phyloP scores from a whole-genome alignment of 768 basidiomycete species.

The Kwoniella pini region DNA sequence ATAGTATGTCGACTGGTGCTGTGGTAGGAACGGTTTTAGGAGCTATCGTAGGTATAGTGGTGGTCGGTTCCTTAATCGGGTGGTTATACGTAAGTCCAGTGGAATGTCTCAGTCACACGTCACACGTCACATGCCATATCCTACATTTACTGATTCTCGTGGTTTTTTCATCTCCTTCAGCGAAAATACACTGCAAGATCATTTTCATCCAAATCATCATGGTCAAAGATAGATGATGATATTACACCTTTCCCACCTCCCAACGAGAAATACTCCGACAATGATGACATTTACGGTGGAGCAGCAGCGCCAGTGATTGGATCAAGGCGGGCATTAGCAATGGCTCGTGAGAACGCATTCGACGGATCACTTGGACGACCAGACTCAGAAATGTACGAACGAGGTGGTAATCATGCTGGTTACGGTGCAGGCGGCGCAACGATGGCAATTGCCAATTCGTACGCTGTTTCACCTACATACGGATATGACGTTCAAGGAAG shows the following conservation, averaged over 20 bases:
- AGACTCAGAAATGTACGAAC: conserved; percentile 29
- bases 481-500: conserved; percentile 44
- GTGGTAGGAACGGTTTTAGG: conserved; percentile 42
- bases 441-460: conserved; percentile 2
- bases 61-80: conserved; percentile 33
- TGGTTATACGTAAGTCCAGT: conserved; percentile 38
- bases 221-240: conserved; percentile 44
- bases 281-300: conserved; percentile 39
- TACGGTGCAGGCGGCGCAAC: conserved; percentile 28
- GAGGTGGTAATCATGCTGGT: conserved; percentile 38
- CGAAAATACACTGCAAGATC: conserved; percentile 39
- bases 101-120: not conserved
- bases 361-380: conserved; percentile 27
- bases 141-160: not conserved
- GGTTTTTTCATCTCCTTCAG: conserved; percentile 3
- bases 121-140: not conserved
- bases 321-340: conserved; percentile 39
- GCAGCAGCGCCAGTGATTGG: conserved; percentile 46
- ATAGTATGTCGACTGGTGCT: conserved; percentile 37
- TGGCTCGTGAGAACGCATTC: conserved; percentile 35
- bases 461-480: conserved; percentile 18
- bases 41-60: conserved; percentile 35
- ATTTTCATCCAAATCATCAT: conserved; percentile 32
- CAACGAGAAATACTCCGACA: conserved; percentile 21
- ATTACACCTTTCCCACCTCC: conserved; percentile 37